These are phyloP conservation scores for Ceratobasidium sp. DNA, from an alignment of 1,284 basidiomycete genomes.

Conservation along the genomic window DNA sequence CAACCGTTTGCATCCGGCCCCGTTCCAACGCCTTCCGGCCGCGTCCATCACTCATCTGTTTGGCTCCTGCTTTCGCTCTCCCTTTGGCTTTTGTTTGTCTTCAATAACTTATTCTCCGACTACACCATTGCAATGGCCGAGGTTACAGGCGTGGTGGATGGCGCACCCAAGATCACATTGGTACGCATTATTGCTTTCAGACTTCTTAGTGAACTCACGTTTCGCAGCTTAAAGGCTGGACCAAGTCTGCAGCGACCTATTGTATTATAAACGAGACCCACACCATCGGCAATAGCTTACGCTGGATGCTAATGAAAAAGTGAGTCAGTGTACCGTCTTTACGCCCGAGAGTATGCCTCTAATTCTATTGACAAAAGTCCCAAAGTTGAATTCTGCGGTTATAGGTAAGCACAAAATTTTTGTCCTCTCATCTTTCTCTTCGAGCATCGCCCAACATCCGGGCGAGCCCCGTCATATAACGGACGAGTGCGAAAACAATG, in stretches of 20 bases:
- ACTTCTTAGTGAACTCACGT: not conserved
- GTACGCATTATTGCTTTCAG: slow-evolving; percentile 14
- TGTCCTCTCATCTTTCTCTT: slow-evolving; percentile 4
- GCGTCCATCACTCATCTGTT: slow-evolving; percentile 16
- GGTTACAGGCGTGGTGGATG: not conserved
- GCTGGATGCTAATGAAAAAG: slow-evolving; percentile 99
- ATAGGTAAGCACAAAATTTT: slow-evolving; percentile 66
- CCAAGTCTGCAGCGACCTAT: slow-evolving; percentile 87
- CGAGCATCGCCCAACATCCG: not conserved
- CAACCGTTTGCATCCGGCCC: slow-evolving; percentile 26
- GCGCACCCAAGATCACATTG: slow-evolving; percentile 37
- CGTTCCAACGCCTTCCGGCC: not conserved
- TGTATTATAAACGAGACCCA: slow-evolving; percentile 93
- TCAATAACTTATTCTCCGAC: not conserved
- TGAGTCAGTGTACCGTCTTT: slow-evolving; percentile 54
- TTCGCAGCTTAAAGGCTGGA: slow-evolving; percentile 69
- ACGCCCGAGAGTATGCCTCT: not conserved
- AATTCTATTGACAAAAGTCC: slow-evolving; percentile 61
- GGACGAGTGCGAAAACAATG: slow-evolving; percentile 11
- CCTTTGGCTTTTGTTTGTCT: slow-evolving; percentile 15
- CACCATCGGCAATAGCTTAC: slow-evolving; percentile 90
- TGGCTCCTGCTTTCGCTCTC: not conserved
- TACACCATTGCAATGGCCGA: slow-evolving; percentile 13
- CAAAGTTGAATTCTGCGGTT: slow-evolving; percentile 99
- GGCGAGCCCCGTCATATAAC: slow-evolving; percentile 6